Evolutionary conservation across 805 yeast genomes (phyloP), one percentile per base, ranked within the genome.

Genomic region (Yarrowia sp.): DNA sequence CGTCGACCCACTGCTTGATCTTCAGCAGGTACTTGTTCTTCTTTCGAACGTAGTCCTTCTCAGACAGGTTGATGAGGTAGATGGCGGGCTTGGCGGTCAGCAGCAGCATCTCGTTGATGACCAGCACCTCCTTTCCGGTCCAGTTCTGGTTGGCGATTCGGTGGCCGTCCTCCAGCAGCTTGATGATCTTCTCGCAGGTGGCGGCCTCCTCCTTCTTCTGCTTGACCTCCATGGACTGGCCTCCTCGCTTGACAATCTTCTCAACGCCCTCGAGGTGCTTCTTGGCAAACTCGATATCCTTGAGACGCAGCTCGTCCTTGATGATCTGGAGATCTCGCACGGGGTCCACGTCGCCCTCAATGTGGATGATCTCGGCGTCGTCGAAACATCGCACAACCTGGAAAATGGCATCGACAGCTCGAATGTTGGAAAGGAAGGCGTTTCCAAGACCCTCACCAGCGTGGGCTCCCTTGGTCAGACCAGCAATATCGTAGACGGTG

Each of bases 401-500:
- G 83, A 90, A 95, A 73, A 95, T 89, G 72, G 98, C 97, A 85
- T 95, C 99, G 69, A 95, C 99, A 61, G 97, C 95, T 81, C 98
- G 87, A 76, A 95, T 95, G 80, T 95, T 93, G 74, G 97, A 89
- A 82, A 95, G 87, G 86, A 95, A 95, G 72, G 97, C 97, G 80
- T 95, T 95, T 77, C 99, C 99, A 73, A 95, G 87, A 79, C 99
- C 99, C 82, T 92, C 98, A 80, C 98, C 98, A 68, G 90, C 89
- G 70, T 92, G 87, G 46, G 98, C 98, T 82, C 97, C 98, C 82
- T 91, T 91, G 73, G 98, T 94, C 78, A 95, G 85, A 80, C 99
- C 99, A 70, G 99, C 99, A 81, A 95, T 95, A 82, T 95, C 99
- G 77, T 91, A 92, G 70, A 95, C 87, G 70, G 98, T 94, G 80